phyloP scores from a whole-genome alignment of 228 moss, liverwort and hornwort species.

The Sphagnum fallax region DNA sequence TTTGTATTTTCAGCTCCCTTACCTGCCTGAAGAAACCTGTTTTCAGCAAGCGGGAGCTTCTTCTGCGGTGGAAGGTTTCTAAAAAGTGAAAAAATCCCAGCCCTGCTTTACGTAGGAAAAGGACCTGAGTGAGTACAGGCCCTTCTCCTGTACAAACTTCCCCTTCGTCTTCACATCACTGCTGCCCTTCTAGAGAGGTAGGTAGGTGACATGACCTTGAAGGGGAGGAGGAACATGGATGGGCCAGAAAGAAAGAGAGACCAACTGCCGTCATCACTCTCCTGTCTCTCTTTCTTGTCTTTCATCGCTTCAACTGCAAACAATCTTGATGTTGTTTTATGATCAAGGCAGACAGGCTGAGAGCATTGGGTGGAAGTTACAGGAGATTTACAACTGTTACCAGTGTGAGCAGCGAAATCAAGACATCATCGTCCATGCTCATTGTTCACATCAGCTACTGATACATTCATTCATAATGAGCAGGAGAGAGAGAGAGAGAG shows the following conservation, averaged over 20 bases:
- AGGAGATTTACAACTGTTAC: not conserved
- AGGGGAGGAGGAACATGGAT: slow-evolving; percentile 6
- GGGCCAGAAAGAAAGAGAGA: not conserved
- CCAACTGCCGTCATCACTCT: not conserved
- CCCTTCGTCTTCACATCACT: too few relatives aligned
- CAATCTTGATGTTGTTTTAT: too few relatives aligned
- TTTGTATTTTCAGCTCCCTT: too few relatives aligned
- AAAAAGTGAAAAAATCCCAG: too few relatives aligned
- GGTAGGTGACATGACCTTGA: not conserved
- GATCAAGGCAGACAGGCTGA: too few relatives aligned
- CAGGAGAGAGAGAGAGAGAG: slow-evolving; percentile 4
- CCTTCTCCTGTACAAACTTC: slow-evolving; percentile 1
- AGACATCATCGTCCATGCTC: not conserved
- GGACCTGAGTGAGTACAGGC: not conserved
- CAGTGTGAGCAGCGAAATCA: not conserved
- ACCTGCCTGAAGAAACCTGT: too few relatives aligned
- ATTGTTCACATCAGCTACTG: slow-evolving; percentile 10
- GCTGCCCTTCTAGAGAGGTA: too few relatives aligned
- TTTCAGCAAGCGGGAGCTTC: too few relatives aligned
- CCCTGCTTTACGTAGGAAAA: not conserved
- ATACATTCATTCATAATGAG: slow-evolving; percentile 1
- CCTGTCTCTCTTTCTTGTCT: not conserved
- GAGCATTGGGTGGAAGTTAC: not conserved
- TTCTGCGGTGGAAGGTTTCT: too few relatives aligned
- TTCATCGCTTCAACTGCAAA: not conserved